Evolutionary conservation across 164 flowering plant genomes (phyloP), one percentile per base, ranked within the genome.

Genomic region (Santalum album): DNA sequence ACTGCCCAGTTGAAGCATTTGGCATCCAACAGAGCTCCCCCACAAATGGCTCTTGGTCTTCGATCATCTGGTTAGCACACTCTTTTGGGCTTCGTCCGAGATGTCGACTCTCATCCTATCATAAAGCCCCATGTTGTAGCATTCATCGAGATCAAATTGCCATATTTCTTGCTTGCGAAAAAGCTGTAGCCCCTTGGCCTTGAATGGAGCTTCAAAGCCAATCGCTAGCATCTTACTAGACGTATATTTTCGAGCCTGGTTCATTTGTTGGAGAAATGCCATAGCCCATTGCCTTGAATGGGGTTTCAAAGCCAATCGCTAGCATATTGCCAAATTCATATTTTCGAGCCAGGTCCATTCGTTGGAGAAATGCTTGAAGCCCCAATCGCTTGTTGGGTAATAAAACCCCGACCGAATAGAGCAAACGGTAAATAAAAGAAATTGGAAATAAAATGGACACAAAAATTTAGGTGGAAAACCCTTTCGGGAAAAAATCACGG

Each of bases 291-390:
- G 88, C 86, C 81, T 88, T 91, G 69, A 49, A 88, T 17, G 98
- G 98, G 3, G 87, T 63, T 36, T 70, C 81, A 3, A 77, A 55
- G 0, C 98, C 98, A 42, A 83, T 82, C 9, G 88, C 58, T 19
- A 88, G 70, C 90, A 84, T 91, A 78, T 91, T 90, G 15, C 98
- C 96, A 55, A 91, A 91, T 0, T 95, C 96, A 61, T 91, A 91
- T 57, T 91, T 91, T 35, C 96, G 77, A 6, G 81, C 86, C 64
- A 91, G 61, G 59, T 88, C 98, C 98, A 91, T 88, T 15, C 96
- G 68, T 42, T 91, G 86, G 18, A 78, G 70, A 52, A 80, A 80
- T 2, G 83, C 86, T n/a, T n/a, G n/a, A n/a, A n/a, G n/a, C n/a
- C n/a, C n/a, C n/a, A n/a, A n/a, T n/a, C n/a, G n/a, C n/a, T n/a